Percentiles rank a stretch among this genome's conserved stretches.
phyloP scores from a whole-genome alignment of 2,329 filamentous ascomycete species.

The Aspergillus ustus region DNA sequence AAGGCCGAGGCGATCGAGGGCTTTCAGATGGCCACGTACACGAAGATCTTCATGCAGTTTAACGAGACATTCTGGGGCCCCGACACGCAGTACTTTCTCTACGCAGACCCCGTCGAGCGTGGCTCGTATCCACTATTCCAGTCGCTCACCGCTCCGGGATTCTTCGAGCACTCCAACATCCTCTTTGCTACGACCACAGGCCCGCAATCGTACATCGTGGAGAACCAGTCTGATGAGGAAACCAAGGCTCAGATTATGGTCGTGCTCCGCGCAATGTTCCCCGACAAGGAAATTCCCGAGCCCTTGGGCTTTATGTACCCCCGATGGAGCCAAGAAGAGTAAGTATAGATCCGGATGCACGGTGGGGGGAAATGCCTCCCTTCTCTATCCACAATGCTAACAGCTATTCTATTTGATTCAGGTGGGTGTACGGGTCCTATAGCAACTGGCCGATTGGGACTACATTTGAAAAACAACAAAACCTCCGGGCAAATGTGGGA shows the following conservation, averaged over 20 bases:
- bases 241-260: constrained; percentile 62
- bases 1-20: constrained; percentile 66
- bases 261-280: constrained; percentile 66
- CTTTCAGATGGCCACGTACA: constrained; percentile 72
- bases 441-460: constrained; percentile 70
- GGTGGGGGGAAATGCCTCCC: too few relatives aligned
- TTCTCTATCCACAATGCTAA: too few relatives aligned
- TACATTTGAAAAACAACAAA: constrained; percentile 68
- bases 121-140: constrained; percentile 67
- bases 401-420: too few relatives aligned
- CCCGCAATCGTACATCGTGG: constrained; percentile 61
- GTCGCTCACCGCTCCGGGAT: constrained; percentile 61
- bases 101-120: constrained; percentile 52
- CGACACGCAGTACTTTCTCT: constrained; percentile 58
- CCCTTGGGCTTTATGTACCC: constrained; percentile 66
- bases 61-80: constrained; percentile 67
- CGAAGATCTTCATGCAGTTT: constrained; percentile 73
- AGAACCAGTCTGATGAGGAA: constrained; percentile 62
- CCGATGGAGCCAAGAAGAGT: constrained; percentile 62
- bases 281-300: constrained; percentile 60
- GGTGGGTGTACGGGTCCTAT: constrained; percentile 66
- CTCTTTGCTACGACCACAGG: constrained; percentile 68
- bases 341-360: too few relatives aligned
- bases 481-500: too few relatives aligned
- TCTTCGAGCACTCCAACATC: constrained; percentile 65